Percentiles rank a stretch among this genome's conserved stretches.
These are phyloP conservation scores for Mortierella sp. DNA, from an alignment of 371 early-diverging fungal genomes.

Conservation along the genomic window DNA sequence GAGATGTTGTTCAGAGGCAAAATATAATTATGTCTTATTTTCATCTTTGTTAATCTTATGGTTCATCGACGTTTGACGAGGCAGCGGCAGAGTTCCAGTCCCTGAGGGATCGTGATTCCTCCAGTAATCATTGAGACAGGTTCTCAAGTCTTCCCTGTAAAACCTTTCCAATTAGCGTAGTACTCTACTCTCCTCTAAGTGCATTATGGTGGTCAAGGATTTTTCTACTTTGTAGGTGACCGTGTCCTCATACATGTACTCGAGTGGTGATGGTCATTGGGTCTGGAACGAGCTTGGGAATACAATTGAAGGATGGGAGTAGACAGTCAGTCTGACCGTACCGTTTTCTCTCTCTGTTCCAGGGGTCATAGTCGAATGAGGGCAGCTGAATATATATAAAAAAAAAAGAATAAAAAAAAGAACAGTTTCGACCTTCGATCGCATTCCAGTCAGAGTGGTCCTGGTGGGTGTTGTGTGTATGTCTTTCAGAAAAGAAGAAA, in stretches of 20 bases:
- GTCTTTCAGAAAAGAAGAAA: neutral
- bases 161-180: too few relatives aligned
- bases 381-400: neutral
- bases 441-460: neutral
- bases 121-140: too few relatives aligned
- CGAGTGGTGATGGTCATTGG: neutral
- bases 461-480: neutral
- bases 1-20: too few relatives aligned
- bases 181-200: too few relatives aligned
- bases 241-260: neutral
- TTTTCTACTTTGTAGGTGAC: conserved; percentile 3
- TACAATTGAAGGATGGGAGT: neutral
- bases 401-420: neutral
- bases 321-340: neutral
- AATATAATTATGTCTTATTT: too few relatives aligned
- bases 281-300: neutral
- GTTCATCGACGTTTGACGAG: too few relatives aligned
- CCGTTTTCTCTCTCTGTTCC: neutral
- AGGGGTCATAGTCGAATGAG: neutral
- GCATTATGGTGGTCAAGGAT: conserved; percentile 6
- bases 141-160: too few relatives aligned
- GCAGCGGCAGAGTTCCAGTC: too few relatives aligned
- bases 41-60: too few relatives aligned
- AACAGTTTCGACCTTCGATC: neutral
- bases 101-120: too few relatives aligned